Conservation (phyloP, 1,139 yeast species). For the Candida sanyaensis region DNA sequence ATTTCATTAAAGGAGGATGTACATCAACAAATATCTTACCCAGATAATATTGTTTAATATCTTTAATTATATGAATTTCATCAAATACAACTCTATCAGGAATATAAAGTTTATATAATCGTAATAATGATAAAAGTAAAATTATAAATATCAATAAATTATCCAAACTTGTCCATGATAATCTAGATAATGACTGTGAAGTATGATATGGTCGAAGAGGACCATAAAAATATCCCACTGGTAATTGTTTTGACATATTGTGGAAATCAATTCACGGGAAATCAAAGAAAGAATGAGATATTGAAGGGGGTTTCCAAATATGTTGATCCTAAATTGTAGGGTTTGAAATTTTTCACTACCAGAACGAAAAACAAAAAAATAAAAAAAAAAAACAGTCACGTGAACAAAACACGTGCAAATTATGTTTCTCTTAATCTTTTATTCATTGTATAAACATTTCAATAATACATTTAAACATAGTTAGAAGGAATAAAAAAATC, state of each 20-base stretch:
- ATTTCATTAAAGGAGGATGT: constrained; percentile 62
- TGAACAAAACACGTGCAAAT: too few relatives aligned
- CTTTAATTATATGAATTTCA: constrained; percentile 65
- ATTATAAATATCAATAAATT: constrained; percentile 12
- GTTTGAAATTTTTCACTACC: too few relatives aligned
- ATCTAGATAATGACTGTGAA: constrained; percentile 8
- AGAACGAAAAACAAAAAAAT: too few relatives aligned
- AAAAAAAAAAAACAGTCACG: too few relatives aligned
- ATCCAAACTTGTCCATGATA: constrained; percentile 18
- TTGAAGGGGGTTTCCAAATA: too few relatives aligned
- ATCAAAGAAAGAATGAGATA: too few relatives aligned
- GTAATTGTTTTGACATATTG: constrained; percentile 12
- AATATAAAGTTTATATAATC: constrained; percentile 59
- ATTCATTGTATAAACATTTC: too few relatives aligned
- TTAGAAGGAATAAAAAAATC: too few relatives aligned
- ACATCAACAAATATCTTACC: constrained; percentile 64
- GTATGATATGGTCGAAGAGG: constrained; percentile 13
- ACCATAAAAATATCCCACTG: constrained; percentile 24
- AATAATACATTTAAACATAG: too few relatives aligned
- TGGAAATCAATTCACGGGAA: too few relatives aligned
- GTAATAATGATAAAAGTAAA: constrained; percentile 20
- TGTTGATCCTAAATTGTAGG: too few relatives aligned
- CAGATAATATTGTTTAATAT: constrained; percentile 47
- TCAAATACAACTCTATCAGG: constrained; percentile 92
- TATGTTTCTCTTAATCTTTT: too few relatives aligned